Conservation (phyloP, 208 protist species). For the Crithidia brevicula region DNA sequence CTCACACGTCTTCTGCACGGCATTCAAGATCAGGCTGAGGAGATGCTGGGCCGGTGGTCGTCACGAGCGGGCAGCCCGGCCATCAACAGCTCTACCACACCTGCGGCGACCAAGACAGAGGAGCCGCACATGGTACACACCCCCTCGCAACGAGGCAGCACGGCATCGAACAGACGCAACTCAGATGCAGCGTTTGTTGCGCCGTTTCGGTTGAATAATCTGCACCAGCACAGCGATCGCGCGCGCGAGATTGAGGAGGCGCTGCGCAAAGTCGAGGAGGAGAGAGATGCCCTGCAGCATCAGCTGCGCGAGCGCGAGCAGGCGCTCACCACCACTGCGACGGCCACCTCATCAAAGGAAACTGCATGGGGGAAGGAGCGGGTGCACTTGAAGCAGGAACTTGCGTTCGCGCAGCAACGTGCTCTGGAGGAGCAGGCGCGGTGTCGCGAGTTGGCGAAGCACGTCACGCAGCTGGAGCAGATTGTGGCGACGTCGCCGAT, state of each 20-base stretch:
- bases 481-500: slow-evolving; percentile 15
- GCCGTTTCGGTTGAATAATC: slow-evolving; percentile 27
- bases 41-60: slow-evolving; percentile 16
- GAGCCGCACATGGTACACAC: slow-evolving; percentile 6
- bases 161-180: not conserved
- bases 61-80: not conserved
- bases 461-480: slow-evolving; percentile 36
- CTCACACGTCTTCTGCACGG: slow-evolving; percentile 27
- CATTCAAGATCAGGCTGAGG: slow-evolving; percentile 29
- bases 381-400: slow-evolving; percentile 42
- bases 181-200: slow-evolving; percentile 4
- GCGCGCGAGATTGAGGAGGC: slow-evolving; percentile 29
- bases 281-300: slow-evolving; percentile 41
- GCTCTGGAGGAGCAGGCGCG: slow-evolving; percentile 39
- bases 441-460: slow-evolving; percentile 28
- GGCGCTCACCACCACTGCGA: not conserved
- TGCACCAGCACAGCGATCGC: slow-evolving; percentile 22
- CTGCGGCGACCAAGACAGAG: not conserved
- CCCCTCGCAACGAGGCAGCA: not conserved
- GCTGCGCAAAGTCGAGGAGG: slow-evolving; percentile 36
- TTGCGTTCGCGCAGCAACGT: slow-evolving; percentile 40
- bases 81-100: not conserved
- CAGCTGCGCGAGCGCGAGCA: slow-evolving; percentile 28
- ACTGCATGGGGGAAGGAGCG: slow-evolving; percentile 40
- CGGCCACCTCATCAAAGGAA: not conserved